phyloP scores from a whole-genome alignment of 371 early-diverging fungal species.

The Mortierella sp. region DNA sequence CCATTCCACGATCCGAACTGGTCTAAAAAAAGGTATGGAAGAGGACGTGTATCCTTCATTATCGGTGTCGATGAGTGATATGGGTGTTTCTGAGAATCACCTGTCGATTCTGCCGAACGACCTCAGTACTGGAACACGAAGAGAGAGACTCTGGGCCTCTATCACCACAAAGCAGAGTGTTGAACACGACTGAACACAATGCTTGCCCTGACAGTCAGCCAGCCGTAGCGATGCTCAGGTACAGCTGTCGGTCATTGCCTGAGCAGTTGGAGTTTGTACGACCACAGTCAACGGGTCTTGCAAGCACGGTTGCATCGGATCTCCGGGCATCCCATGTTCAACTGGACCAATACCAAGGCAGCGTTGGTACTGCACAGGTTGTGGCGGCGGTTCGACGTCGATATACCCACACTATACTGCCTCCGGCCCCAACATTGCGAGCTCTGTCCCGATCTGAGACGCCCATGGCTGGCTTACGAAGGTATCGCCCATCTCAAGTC shows the following conservation, averaged over 20 bases:
- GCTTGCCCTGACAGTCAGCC: no score
- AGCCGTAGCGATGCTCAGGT: no score
- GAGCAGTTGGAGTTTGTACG: no score
- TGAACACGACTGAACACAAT: no score
- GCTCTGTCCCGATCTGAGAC: no score
- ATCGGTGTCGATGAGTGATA: no score
- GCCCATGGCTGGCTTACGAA: background rate
- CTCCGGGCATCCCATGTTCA: background rate
- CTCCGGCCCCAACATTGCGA: no score
- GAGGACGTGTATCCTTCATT: no score
- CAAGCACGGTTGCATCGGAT: background rate
- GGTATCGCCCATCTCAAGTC: background rate
- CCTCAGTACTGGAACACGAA: background rate
- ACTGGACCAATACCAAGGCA: background rate
- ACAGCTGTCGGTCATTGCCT: no score
- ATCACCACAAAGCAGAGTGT: background rate
- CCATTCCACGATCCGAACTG: no score
- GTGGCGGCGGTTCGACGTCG: background rate
- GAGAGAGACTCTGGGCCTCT: background rate
- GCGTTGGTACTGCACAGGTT: background rate
- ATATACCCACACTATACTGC: no score
- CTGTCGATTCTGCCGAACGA: background rate
- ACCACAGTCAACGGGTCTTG: background rate
- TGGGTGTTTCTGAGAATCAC: background rate
- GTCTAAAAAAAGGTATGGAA: no score